A percentile compares a stretch with the other conserved stretches of the same genome.
These are phyloP conservation scores for Fistulinella cinereoalba DNA, from an alignment of 1,284 basidiomycete genomes.

Conservation along the genomic window DNA sequence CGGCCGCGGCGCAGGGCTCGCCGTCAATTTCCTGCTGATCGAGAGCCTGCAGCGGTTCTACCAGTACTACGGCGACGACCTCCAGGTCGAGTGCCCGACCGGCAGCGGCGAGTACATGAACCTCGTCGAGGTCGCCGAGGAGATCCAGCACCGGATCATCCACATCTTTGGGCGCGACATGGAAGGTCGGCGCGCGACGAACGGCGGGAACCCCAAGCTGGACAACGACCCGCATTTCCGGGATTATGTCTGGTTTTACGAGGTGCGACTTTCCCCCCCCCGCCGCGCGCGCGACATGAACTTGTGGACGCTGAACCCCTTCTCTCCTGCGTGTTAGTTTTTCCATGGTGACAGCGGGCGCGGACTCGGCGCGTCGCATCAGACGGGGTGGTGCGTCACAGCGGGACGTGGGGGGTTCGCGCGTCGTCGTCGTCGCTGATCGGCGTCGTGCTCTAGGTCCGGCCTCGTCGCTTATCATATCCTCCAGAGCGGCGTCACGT, in stretches of 20 bases:
- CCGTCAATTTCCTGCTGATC: slow-evolving; percentile 91
- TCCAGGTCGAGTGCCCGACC: slow-evolving; percentile 93
- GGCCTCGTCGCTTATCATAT: slow-evolving; percentile 92
- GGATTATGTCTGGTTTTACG: slow-evolving; percentile 95
- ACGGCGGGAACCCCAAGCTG: slow-evolving; percentile 85
- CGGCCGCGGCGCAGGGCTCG: slow-evolving; percentile 60
- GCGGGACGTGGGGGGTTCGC: neutral
- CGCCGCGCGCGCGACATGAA: neutral
- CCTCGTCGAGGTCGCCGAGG: slow-evolving; percentile 89
- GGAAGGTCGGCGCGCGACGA: slow-evolving; percentile 83
- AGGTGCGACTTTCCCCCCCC: slow-evolving; percentile 50
- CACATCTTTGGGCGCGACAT: slow-evolving; percentile 93
- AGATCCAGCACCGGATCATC: slow-evolving; percentile 96
- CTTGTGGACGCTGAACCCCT: no score
- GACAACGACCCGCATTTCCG: slow-evolving; percentile 95
- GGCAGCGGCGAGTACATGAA: slow-evolving; percentile 96
- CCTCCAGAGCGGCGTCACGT: slow-evolving; percentile 80
- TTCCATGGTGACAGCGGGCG: slow-evolving; percentile 93
- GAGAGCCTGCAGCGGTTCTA: slow-evolving; percentile 96
- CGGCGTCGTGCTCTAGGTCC: slow-evolving; percentile 50
- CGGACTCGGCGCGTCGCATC: slow-evolving; percentile 94
- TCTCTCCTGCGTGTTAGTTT: slow-evolving; percentile 58
- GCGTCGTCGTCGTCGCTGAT: neutral
- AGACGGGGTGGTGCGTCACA: slow-evolving; percentile 83
- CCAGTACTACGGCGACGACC: slow-evolving; percentile 89